Percentiles rank a stretch among this genome's conserved stretches.
phyloP scores from a whole-genome alignment of 2,329 filamentous ascomycete genomes.

The Sclerotinia sclerotiorum region DNA sequence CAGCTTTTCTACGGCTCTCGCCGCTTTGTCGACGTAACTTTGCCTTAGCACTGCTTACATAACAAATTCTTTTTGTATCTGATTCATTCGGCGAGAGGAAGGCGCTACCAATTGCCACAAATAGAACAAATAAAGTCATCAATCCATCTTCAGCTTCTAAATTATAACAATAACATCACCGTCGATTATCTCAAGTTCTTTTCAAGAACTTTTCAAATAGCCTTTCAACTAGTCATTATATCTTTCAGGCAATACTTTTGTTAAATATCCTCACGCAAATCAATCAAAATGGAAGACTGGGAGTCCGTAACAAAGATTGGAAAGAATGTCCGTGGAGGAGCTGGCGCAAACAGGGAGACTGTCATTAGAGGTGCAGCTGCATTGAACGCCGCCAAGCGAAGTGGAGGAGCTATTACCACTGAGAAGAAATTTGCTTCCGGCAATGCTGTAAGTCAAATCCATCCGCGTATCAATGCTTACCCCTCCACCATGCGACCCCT shows the following conservation, averaged over 20 bases:
- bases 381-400: constrained; percentile 85
- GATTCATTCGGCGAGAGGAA: constrained; percentile 24
- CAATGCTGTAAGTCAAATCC: constrained; percentile 67
- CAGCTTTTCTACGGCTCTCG: neutral
- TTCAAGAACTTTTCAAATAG: neutral
- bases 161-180: constrained; percentile 11
- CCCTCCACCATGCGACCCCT: constrained; percentile 10
- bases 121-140: constrained; percentile 5
- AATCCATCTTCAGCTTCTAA: constrained; percentile 11
- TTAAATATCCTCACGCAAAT: constrained; percentile 3
- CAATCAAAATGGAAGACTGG: constrained; percentile 69
- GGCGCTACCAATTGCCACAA: constrained; percentile 19
- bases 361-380: constrained; percentile 81
- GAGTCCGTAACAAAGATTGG: constrained; percentile 90
- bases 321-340: constrained; percentile 72
- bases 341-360: constrained; percentile 67
- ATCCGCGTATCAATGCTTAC: neutral
- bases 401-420: constrained; percentile 72
- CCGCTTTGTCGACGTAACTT: constrained; percentile 11
- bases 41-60: neutral
- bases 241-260: neutral
- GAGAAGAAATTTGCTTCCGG: constrained; percentile 87
- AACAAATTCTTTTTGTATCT: constrained; percentile 23
- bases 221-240: neutral
- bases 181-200: neutral